phyloP scores from a whole-genome alignment of 2,329 filamentous ascomycete species.

The Phyllosticta paracitricarpa region DNA sequence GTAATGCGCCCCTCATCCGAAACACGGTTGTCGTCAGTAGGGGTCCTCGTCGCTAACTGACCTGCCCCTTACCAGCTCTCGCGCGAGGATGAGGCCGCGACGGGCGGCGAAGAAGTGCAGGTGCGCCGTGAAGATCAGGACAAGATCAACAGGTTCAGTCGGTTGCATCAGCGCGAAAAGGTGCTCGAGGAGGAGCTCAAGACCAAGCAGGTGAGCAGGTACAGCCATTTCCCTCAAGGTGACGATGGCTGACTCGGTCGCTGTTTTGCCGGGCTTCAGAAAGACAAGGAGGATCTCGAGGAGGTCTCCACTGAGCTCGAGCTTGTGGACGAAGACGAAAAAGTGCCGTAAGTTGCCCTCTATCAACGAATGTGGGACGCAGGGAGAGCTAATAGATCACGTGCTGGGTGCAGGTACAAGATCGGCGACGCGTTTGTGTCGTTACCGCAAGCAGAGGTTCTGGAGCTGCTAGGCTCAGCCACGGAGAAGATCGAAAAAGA shows the following conservation, averaged over 20 bases:
- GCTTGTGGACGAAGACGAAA: conserved; percentile 88
- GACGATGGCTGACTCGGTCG: background rate
- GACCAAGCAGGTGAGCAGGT: conserved; percentile 56
- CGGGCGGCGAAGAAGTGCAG: conserved; percentile 71
- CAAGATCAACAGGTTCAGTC: conserved; percentile 97
- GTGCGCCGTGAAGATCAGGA: conserved; percentile 96
- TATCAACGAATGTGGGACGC: background rate
- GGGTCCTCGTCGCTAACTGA: conserved; percentile 12
- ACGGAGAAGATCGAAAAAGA: conserved; percentile 67
- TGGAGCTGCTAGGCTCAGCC: conserved; percentile 68
- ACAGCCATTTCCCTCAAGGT: background rate
- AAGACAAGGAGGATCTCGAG: conserved; percentile 96
- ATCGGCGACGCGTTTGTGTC: conserved; percentile 94
- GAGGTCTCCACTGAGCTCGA: conserved; percentile 87
- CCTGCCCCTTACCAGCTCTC: conserved; percentile 55
- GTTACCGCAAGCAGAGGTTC: conserved; percentile 71
- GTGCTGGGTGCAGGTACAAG: conserved; percentile 60
- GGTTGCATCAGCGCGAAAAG: conserved; percentile 78
- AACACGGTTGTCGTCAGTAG: background rate
- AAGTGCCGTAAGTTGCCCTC: conserved; percentile 61
- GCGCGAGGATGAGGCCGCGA: conserved; percentile 75
- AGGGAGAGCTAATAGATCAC: conserved; percentile 4
- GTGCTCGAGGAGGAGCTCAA: conserved; percentile 71
- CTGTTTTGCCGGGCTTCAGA: conserved; percentile 44
- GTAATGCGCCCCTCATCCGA: background rate